Conservation (phyloP, 306 rosid species). For the Macrotyloma uniflorum region DNA sequence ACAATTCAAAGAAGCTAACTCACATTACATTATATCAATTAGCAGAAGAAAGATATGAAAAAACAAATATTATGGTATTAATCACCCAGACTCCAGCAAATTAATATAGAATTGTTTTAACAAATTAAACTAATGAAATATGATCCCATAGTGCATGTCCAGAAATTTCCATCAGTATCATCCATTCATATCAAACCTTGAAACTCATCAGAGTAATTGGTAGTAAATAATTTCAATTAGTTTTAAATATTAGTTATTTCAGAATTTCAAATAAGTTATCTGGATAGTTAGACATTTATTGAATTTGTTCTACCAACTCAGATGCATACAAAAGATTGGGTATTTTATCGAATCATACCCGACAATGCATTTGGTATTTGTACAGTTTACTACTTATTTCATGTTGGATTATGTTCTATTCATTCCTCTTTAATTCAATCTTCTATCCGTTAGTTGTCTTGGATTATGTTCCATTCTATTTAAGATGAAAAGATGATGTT, state of each 20-base stretch:
- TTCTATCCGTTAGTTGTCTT: background rate
- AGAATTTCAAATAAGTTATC: background rate
- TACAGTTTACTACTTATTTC: background rate
- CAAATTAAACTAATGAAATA: slow-evolving; percentile 2
- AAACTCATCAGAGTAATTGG: background rate
- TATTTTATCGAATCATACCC: background rate
- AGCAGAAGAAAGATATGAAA: background rate
- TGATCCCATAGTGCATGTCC: background rate
- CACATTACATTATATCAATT: background rate
- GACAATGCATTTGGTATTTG: no score
- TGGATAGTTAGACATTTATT: background rate
- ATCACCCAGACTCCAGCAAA: background rate
- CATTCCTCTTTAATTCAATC: background rate
- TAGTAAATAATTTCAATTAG: background rate
- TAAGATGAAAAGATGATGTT: no score
- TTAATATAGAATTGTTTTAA: background rate
- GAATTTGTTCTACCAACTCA: background rate
- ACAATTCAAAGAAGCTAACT: background rate
- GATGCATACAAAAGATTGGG: background rate
- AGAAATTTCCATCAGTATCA: background rate
- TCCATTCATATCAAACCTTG: background rate
- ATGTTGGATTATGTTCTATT: background rate
- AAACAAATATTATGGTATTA: background rate
- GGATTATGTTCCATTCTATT: no score
- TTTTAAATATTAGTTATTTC: background rate